Percentiles rank a stretch among this genome's conserved stretches.
phyloP scores from a whole-genome alignment of 805 yeast genomes.

The Gaillardinia entomophila region DNA sequence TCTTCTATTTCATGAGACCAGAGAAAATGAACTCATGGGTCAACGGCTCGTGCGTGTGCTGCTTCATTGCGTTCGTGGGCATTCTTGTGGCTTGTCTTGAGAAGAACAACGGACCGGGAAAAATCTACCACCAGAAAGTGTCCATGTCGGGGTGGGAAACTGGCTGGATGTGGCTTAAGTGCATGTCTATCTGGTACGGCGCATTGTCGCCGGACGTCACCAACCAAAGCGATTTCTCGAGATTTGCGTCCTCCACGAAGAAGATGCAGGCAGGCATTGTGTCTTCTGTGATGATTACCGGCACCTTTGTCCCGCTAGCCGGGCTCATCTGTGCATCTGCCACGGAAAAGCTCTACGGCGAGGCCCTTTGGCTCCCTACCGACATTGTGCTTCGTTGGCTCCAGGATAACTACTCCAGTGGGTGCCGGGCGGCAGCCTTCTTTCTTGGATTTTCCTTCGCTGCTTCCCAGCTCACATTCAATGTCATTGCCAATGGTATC shows the following conservation, averaged over 20 bases:
- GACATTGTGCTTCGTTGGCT: constrained; percentile 5
- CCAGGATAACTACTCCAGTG: constrained; percentile 3
- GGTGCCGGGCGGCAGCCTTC: constrained; percentile 3
- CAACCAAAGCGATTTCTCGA: constrained; percentile 5
- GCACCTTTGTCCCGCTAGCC: constrained; percentile 7
- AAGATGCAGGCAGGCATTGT: constrained; percentile 1
- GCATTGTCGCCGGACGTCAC: constrained; percentile 7
- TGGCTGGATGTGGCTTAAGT: constrained; percentile 38
- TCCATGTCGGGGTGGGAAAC: constrained; percentile 17
- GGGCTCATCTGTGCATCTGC: constrained; percentile 1
- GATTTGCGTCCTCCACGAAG: constrained; percentile 1
- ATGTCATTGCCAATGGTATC: constrained; percentile 34
- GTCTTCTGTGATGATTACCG: constrained; percentile 1
- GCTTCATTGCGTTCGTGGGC: constrained; percentile 4
- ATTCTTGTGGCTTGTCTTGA: constrained; percentile 8
- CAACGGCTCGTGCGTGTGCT: constrained; percentile 2
- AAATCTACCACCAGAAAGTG: constrained; percentile 17
- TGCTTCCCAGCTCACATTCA: constrained; percentile 28
- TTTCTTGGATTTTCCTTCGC: constrained; percentile 11
- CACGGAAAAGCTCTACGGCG: background rate
- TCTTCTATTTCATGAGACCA: constrained; percentile 4
- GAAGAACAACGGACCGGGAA: constrained; percentile 31
- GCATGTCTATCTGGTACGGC: constrained; percentile 32
- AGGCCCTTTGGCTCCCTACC: constrained; percentile 2
- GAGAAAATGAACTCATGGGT: constrained; percentile 5